phyloP scores from a whole-genome alignment of 2,329 filamentous ascomycete genomes.

The Aspergillus fischeri region DNA sequence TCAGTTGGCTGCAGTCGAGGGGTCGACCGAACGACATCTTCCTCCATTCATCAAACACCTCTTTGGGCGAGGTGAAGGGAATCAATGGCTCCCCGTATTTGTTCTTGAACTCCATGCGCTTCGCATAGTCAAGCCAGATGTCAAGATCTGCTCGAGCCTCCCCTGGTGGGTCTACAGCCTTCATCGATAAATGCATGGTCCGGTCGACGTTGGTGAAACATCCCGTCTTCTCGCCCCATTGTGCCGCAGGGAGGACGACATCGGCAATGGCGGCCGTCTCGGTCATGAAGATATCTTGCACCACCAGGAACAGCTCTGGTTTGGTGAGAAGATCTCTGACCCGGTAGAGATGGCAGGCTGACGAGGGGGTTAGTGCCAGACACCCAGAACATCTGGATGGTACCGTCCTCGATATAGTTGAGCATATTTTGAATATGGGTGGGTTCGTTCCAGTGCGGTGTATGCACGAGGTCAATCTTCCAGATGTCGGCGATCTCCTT shows the following conservation, averaged over 20 bases:
- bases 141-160: constrained; percentile 34
- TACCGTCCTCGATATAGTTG: constrained; percentile 31
- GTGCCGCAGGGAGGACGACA: constrained; percentile 35
- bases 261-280: constrained; percentile 36
- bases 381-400: constrained; percentile 38
- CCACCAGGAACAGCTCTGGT: constrained; percentile 31
- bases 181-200: constrained; percentile 36
- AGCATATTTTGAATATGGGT: constrained; percentile 37
- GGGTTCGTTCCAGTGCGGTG: constrained; percentile 38
- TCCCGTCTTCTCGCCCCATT: constrained; percentile 39
- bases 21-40: constrained; percentile 30
- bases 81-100: constrained; percentile 30
- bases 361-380: constrained; percentile 39
- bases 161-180: constrained; percentile 37
- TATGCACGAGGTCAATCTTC: constrained; percentile 32
- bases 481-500: constrained; percentile 34
- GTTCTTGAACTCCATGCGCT: constrained; percentile 33
- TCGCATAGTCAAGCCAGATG: constrained; percentile 34
- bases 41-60: constrained; percentile 38
- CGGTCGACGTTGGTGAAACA: constrained; percentile 39
- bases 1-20: constrained; percentile 32
- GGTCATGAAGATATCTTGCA: constrained; percentile 36
- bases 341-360: constrained; percentile 31
- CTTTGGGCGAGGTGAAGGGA: constrained; percentile 26
- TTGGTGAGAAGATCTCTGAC: constrained; percentile 29